Evolutionary conservation across 2,329 filamentous ascomycete genomes (phyloP).

Genomic region (Coniochaeta pulveracea): DNA sequence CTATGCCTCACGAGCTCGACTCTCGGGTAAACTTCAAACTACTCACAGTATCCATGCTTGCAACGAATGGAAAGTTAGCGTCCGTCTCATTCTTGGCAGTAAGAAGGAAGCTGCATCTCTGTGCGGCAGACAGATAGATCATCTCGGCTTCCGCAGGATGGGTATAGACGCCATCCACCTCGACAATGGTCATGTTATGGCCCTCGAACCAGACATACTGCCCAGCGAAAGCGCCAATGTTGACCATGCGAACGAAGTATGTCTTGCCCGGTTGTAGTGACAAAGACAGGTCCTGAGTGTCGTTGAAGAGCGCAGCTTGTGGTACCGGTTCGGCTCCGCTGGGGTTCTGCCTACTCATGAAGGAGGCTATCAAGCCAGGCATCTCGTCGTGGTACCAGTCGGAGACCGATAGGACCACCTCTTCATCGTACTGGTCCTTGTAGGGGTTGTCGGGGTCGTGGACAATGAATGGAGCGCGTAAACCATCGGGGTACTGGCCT

Average conservation of each 20-base stretch:
- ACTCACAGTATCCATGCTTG: slow-evolving; percentile 55
- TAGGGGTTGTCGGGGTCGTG: slow-evolving; percentile 52
- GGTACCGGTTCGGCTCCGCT: slow-evolving; percentile 56
- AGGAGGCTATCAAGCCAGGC: slow-evolving; percentile 29
- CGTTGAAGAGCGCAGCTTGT: slow-evolving; percentile 59
- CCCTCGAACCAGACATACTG: slow-evolving; percentile 58
- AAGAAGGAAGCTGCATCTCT: slow-evolving; percentile 51
- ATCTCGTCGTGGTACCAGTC: slow-evolving; percentile 61
- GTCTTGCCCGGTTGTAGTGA: slow-evolving; percentile 55
- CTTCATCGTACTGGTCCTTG: slow-evolving; percentile 45
- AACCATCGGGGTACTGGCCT: slow-evolving; percentile 60
- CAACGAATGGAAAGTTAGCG: slow-evolving; percentile 56
- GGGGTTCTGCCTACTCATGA: slow-evolving; percentile 43
- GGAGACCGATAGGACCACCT: slow-evolving; percentile 52
- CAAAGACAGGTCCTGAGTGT: slow-evolving; percentile 49
- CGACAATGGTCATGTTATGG: slow-evolving; percentile 57
- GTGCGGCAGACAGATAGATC: slow-evolving; percentile 57
- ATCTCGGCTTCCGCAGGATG: slow-evolving; percentile 46
- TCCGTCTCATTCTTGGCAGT: slow-evolving; percentile 51
- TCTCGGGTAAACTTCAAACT: slow-evolving; percentile 4
- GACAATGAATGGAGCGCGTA: slow-evolving; percentile 52
- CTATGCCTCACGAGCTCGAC: not conserved
- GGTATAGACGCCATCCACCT: slow-evolving; percentile 63
- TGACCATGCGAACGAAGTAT: slow-evolving; percentile 62
- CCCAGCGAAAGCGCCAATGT: slow-evolving; percentile 60